These are phyloP conservation scores for Moesziomyces aphidis DNA, from an alignment of 1,284 basidiomycete genomes.

Conservation along the genomic window DNA sequence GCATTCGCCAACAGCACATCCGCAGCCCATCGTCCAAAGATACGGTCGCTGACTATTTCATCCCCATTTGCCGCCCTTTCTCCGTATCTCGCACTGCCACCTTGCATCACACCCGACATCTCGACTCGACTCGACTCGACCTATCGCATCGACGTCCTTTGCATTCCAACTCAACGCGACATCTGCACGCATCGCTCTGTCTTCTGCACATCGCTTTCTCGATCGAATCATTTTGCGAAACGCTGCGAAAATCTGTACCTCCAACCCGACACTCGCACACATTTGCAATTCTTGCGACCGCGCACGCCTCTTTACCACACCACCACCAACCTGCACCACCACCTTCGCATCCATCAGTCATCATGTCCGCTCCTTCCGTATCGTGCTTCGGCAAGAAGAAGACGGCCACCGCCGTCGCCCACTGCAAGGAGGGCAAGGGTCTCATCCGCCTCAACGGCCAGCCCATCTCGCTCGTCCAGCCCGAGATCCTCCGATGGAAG, in stretches of 20 bases:
- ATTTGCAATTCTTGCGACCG: neutral
- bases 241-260: neutral
- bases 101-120: slow-evolving; percentile 12
- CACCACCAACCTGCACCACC: slow-evolving; percentile 4
- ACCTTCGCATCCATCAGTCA: slow-evolving; percentile 29
- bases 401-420: slow-evolving; percentile 66
- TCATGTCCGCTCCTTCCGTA: slow-evolving; percentile 64
- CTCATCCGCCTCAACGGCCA: slow-evolving; percentile 97
- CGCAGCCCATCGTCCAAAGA: neutral
- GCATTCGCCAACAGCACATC: slow-evolving; percentile 4
- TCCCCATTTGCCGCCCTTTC: slow-evolving; percentile 7
- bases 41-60: slow-evolving; percentile 25
- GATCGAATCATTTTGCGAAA: neutral
- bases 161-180: neutral
- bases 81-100: neutral
- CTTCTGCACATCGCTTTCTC: neutral
- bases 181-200: slow-evolving; percentile 1
- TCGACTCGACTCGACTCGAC: neutral
- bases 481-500: slow-evolving; percentile 94
- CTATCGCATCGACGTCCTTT: slow-evolving; percentile 4
- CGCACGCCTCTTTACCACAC: slow-evolving; percentile 6
- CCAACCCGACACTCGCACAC: neutral
- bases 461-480: slow-evolving; percentile 91
- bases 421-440: slow-evolving; percentile 85
- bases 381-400: slow-evolving; percentile 70